Evolutionary conservation across 208 protist genomes (phyloP).

Genomic region (Jaenimonas drosophilae): DNA sequence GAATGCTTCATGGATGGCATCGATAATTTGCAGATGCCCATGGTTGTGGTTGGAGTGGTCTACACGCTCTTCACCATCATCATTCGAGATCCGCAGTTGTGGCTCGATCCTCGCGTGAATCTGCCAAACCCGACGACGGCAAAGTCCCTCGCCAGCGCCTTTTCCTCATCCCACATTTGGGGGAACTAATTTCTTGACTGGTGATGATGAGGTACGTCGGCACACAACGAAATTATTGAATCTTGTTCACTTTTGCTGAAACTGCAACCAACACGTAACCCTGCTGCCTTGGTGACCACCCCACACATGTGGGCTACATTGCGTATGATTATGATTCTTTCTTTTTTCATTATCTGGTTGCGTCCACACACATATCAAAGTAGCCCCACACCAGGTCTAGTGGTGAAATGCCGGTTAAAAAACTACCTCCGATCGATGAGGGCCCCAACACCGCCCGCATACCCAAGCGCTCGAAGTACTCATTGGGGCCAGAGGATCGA

Average conservation of each 20-base stretch:
- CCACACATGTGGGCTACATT: no score
- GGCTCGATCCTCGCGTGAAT: conserved; percentile 32
- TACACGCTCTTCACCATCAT: conserved; percentile 57
- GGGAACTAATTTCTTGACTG: not conserved
- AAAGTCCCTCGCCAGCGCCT: conserved; percentile 24
- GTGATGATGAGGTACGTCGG: not conserved
- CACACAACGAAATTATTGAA: not conserved
- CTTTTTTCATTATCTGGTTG: not conserved
- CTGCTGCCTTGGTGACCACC: no score
- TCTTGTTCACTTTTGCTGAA: not conserved
- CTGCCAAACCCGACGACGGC: conserved; percentile 38
- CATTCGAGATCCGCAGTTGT: conserved; percentile 24
- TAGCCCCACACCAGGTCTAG: no score
- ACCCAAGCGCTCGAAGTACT: no score
- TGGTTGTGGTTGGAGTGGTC: conserved; percentile 67
- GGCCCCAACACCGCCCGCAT: no score
- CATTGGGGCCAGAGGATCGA: no score
- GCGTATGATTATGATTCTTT: no score
- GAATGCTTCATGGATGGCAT: conserved; percentile 86
- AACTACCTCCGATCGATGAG: no score
- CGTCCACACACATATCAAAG: not conserved
- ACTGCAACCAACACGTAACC: no score
- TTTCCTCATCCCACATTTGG: no score
- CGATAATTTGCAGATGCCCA: conserved; percentile 83
- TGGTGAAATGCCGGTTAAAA: no score